Conservation (phyloP, 176 grass and related monocot genomes). For the Eremochloa ophiuroides region DNA sequence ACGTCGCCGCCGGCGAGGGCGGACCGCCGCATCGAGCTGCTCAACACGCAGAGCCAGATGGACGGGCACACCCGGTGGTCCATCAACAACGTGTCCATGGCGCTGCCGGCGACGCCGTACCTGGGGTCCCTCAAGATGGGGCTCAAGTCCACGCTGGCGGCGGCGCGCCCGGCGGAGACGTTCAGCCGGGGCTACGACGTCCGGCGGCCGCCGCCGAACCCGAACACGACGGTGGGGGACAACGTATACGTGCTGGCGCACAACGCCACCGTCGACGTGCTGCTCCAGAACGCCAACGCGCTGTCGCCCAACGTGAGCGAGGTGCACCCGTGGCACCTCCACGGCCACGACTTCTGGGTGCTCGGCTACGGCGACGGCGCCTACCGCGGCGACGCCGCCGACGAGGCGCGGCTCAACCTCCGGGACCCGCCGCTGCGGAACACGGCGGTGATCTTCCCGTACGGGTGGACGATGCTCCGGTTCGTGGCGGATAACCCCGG, state of each 20-base stretch:
- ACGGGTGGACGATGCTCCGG: constrained; percentile 69
- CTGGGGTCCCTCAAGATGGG: constrained; percentile 63
- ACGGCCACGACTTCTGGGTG: constrained; percentile 91
- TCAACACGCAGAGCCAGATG: constrained; percentile 85
- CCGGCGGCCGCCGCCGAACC: constrained; percentile 48
- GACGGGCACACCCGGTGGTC: constrained; percentile 60
- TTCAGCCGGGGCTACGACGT: constrained; percentile 56
- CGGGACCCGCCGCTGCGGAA: constrained; percentile 71
- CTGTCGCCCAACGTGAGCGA: constrained; percentile 40
- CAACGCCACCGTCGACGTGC: constrained; percentile 43
- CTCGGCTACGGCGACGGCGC: constrained; percentile 74
- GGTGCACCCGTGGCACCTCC: constrained; percentile 83
- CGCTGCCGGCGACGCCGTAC: constrained; percentile 70
- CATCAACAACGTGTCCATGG: constrained; percentile 77
- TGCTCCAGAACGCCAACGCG: constrained; percentile 87
- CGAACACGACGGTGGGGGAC: constrained; percentile 39
- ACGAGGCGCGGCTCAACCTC: constrained; percentile 44
- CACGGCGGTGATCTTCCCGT: constrained; percentile 72
- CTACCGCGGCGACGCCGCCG: constrained; percentile 17
- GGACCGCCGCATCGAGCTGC: constrained; percentile 53
- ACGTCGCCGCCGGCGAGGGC: constrained; percentile 36
- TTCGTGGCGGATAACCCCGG: constrained; percentile 73
- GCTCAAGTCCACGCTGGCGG: constrained; percentile 46
- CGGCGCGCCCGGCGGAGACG: constrained; percentile 37
- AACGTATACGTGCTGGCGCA: constrained; percentile 35